Evolutionary conservation across 192 early-diverging fungal species (phyloP), one percentile per base, ranked within the genome.

Genomic region (Mortierella alpina): DNA sequence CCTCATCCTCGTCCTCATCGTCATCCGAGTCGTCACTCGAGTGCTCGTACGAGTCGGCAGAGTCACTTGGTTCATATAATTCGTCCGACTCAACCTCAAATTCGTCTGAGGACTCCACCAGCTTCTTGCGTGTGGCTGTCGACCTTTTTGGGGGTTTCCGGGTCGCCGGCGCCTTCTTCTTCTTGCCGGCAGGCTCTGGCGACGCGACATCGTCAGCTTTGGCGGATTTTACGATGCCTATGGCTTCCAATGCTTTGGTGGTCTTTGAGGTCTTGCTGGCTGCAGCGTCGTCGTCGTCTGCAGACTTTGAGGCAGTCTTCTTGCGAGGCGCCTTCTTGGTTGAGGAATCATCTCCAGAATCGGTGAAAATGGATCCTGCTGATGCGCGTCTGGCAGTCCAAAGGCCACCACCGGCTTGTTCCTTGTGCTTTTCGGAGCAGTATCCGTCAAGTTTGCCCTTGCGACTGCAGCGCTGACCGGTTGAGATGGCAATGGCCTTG

Each of bases 371-470:
- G 20, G n/a, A 39, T 4, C 62, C 58, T 13, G 46, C 59, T 2
- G 69, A 60, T n/a, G 52, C 7, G 40, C 57, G 63, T 39, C 23
- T 10, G 10, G 61, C 22, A 15, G 59, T 59, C 49, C 49, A 67
- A 23, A 62, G 58, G 14, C 54, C 57, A 46, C 51, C 5, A 50
- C 18, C 10, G 0, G 64, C 72, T 15, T 80, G 77, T n/a, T 80
- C 31, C 70, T 59, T 80, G 54, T 80, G 77, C 44, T 80, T 80
- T 22, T 56, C 70, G 7, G 77, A 68, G 53, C 77, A 80, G 55
- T 80, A 80, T 9, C 77, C 77, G 47, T 80, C 70, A 44, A 80
- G 66, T 23, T 72, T 80, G 46, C 77, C 77, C 7, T 59, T 62
- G 9, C 60, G 57, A 8, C 65, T 52, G 66, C 77, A 80, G 42